Evolutionary conservation across 768 basidiomycete genomes (phyloP).

Genomic region (Lactarius sp.): DNA sequence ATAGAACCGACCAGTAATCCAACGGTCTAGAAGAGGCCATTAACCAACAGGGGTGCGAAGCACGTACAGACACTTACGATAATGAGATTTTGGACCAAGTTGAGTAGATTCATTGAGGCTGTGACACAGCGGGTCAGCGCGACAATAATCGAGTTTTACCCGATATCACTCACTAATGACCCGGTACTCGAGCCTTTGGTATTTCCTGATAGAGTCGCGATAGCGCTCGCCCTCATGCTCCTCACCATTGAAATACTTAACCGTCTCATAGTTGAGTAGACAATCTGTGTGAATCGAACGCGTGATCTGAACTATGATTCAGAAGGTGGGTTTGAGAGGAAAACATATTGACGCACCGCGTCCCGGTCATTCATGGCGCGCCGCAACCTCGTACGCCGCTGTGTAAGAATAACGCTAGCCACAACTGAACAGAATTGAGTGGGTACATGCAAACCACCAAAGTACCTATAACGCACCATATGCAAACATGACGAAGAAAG

Average conservation of each 20-base stretch:
- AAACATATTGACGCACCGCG: slow-evolving; percentile 41
- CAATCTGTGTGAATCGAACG: slow-evolving; percentile 82
- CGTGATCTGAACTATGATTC: slow-evolving; percentile 43
- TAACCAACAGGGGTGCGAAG: not conserved
- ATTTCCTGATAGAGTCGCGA: slow-evolving; percentile 61
- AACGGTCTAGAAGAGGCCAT: slow-evolving; percentile 43
- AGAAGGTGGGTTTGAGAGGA: slow-evolving; percentile 4
- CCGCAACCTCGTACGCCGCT: slow-evolving; percentile 69
- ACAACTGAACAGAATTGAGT: slow-evolving; percentile 36
- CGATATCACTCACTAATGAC: slow-evolving; percentile 54
- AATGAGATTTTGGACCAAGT: slow-evolving; percentile 76
- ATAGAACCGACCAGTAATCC: slow-evolving; percentile 80
- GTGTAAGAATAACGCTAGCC: slow-evolving; percentile 43
- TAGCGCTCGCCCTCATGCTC: slow-evolving; percentile 72
- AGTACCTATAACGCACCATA: slow-evolving; percentile 46
- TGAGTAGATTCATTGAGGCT: slow-evolving; percentile 71
- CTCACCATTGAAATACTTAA: slow-evolving; percentile 89
- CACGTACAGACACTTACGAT: slow-evolving; percentile 44
- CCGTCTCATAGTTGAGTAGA: slow-evolving; percentile 76
- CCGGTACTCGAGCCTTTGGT: slow-evolving; percentile 68
- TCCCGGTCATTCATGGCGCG: slow-evolving; percentile 70
- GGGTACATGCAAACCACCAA: not conserved
- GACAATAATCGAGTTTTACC: not conserved
- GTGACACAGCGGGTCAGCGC: not conserved
- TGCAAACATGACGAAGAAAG: slow-evolving; percentile 66